Evolutionary conservation across 176 grass and related monocot species (phyloP), one percentile per base, ranked within the genome.

Genomic region (Oryza punctata): DNA sequence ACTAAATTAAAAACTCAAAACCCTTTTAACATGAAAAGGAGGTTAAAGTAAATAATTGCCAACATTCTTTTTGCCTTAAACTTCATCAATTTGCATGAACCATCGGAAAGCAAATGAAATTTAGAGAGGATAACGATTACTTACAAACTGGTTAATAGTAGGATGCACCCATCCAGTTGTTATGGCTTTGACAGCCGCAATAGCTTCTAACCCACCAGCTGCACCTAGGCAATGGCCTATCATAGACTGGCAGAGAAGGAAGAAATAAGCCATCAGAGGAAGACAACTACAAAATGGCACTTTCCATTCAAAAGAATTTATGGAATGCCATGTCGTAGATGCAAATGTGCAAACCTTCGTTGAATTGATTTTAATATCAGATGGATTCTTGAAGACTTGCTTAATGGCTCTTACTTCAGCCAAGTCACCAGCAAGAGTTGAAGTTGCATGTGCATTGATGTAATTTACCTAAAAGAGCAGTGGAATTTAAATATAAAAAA

Each of bases 371-470:
- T 92, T 92, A 30, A 92, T 92, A 18, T 88, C 75, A 66, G 75
- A 84, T 41, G 90, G 77, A 75, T 92, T 80, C 46, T 63, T 84
- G 84, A 93, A 90, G 7, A 89, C 81, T 70, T 85, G 71, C 30
- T 89, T 93, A 61, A 93, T 81, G 46, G 91, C 91, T 72, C 85
- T 84, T 45, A 85, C 70, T 86, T 93, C 91, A 52, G 87, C 87
- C 75, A 93, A 79, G 72, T 93, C 87, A 81, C 87, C 87, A 63
- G 87, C 87, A 78, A 90, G 91, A 6, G 91, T 93, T 50, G 91
- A 93, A 87, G 91, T 93, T 70, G 91, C 87, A 32, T 93, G 91
- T 45, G 87, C 91, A 57, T 93, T 93, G 26, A 93, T 93, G 63
- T 93, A 90, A 49, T 87, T 93, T 45, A 93, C 91, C 87, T 92